These are phyloP conservation scores for Eimeria tenella DNA, from an alignment of 169 alveolate species.

Conservation along the genomic window DNA sequence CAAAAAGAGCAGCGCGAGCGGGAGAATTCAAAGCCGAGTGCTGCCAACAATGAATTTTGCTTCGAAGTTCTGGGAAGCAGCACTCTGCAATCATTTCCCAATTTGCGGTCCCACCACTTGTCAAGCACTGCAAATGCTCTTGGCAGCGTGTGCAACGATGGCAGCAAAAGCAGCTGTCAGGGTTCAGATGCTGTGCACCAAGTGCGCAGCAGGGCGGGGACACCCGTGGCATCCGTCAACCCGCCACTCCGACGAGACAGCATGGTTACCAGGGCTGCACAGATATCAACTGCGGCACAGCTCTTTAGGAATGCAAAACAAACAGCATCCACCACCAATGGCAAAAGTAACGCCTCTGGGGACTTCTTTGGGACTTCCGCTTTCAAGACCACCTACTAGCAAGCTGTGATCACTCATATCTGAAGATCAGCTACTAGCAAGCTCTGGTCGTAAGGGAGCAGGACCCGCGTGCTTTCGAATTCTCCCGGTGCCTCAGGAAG, in stretches of 20 bases:
- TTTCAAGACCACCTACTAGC: no score
- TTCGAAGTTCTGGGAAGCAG: neutral
- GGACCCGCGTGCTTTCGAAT: neutral
- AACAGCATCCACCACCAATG: conserved; percentile 1
- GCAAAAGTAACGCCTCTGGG: neutral
- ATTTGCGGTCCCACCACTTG: neutral
- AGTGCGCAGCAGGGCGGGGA: conserved; percentile 43
- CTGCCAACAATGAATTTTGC: neutral
- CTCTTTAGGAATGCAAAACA: neutral
- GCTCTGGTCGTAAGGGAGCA: neutral
- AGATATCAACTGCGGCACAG: neutral
- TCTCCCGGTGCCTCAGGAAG: neutral
- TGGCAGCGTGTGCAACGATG: neutral
- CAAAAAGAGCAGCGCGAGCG: neutral
- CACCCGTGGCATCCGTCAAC: conserved; percentile 36
- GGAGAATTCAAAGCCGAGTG: neutral
- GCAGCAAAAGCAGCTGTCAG: neutral
- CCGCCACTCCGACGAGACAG: neutral
- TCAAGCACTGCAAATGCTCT: conserved; percentile 10
- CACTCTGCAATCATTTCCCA: neutral
- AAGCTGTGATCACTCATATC: neutral
- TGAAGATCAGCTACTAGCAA: neutral
- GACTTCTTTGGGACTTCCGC: neutral
- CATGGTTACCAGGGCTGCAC: neutral
- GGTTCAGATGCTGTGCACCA: conserved; percentile 25